phyloP scores from a whole-genome alignment of 257 asterid genomes.

The Buddleja alternifolia region DNA sequence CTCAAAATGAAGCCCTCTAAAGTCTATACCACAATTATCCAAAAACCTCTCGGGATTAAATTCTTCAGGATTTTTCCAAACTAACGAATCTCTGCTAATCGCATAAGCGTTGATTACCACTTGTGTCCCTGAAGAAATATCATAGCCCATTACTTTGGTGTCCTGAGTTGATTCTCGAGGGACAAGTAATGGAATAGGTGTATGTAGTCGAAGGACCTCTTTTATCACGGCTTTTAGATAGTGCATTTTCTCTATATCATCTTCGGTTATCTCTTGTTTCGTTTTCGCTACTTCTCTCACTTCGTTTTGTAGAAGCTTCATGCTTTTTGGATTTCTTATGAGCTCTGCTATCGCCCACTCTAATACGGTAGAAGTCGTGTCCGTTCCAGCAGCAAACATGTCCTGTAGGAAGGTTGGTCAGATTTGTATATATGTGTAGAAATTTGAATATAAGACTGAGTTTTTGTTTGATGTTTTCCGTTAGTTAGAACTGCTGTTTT shows the following conservation, averaged over 20 bases:
- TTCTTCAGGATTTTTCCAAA: slow-evolving; percentile 53
- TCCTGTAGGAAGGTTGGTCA: slow-evolving; percentile 35
- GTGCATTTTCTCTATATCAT: slow-evolving; percentile 44
- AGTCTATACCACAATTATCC: slow-evolving; percentile 32
- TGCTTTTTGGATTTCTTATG: slow-evolving; percentile 37
- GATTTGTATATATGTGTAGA: too few species aligned
- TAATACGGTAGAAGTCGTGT: slow-evolving; percentile 38
- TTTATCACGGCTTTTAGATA: slow-evolving; percentile 53
- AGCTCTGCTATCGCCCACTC: slow-evolving; percentile 62
- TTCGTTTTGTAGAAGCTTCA: slow-evolving; percentile 38
- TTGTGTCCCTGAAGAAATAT: slow-evolving; percentile 36
- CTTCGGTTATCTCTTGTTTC: slow-evolving; percentile 34
- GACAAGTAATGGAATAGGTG: slow-evolving; percentile 47
- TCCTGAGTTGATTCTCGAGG: slow-evolving; percentile 51
- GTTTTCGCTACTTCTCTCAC: slow-evolving; percentile 30
- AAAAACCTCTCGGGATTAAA: slow-evolving; percentile 59
- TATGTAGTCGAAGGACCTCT: slow-evolving; percentile 46
- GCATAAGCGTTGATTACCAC: slow-evolving; percentile 57
- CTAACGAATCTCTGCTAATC: slow-evolving; percentile 44
- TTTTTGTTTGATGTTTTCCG: too few species aligned
- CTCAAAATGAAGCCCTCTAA: slow-evolving; percentile 49
- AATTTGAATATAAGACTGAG: too few species aligned
- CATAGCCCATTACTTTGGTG: slow-evolving; percentile 42
- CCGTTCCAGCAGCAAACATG: slow-evolving; percentile 56
- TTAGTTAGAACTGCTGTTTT: too few species aligned